Evolutionary conservation across 768 basidiomycete species (phyloP).

Genomic region (Mycena rosella): DNA sequence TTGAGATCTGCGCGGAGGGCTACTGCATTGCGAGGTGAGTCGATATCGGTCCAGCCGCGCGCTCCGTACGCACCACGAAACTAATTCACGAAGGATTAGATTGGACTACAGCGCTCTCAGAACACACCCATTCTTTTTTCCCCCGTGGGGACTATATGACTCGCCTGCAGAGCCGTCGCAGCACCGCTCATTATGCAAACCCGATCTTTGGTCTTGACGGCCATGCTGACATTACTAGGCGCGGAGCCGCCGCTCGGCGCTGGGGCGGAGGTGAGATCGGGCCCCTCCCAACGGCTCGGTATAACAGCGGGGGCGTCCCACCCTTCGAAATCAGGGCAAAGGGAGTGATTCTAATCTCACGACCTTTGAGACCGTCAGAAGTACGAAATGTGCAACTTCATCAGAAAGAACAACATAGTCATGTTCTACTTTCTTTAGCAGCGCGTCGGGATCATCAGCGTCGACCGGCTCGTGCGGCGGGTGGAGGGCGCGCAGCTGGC

Average conservation of each 20-base stretch:
- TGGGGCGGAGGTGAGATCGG: background rate
- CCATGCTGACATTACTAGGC: background rate
- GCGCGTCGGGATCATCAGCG: conserved; percentile 1
- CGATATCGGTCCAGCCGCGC: background rate
- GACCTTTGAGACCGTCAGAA: conserved; percentile 15
- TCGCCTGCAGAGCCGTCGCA: background rate
- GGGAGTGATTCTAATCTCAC: conserved; percentile 1
- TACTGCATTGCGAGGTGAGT: conserved; percentile 3
- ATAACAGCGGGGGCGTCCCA: conserved; percentile 8
- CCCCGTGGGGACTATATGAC: background rate
- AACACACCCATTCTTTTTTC: conserved; percentile 10
- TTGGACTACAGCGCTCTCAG: background rate
- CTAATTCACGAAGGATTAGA: conserved; percentile 8
- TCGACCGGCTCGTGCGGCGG: background rate
- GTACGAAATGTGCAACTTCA: conserved; percentile 1
- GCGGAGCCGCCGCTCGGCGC: background rate
- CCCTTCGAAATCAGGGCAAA: background rate
- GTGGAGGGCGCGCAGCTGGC: background rate
- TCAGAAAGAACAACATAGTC: background rate
- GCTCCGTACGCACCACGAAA: background rate
- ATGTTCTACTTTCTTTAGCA: background rate
- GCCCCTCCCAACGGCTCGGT: conserved; percentile 14
- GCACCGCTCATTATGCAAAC: conserved; percentile 14
- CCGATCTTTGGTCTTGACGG: background rate
- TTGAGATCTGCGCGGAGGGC: conserved; percentile 11